These are phyloP conservation scores for Suhomyces sp. DNA, from an alignment of 805 yeast genomes.

Conservation along the genomic window DNA sequence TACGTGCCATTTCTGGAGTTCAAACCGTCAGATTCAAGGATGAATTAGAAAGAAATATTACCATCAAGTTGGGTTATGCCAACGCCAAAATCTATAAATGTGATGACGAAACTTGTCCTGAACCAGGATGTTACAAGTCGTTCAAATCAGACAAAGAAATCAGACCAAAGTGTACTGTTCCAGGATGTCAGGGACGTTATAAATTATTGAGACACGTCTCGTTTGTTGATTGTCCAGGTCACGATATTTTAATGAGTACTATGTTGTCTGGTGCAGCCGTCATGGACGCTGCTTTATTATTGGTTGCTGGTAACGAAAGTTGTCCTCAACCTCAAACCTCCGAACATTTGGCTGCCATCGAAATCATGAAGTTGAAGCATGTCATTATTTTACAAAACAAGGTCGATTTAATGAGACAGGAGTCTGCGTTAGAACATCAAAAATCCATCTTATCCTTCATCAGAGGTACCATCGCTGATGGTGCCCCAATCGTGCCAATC, in stretches of 20 bases:
- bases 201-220: slow-evolving; percentile 93
- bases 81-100: slow-evolving; percentile 97
- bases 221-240: slow-evolving; percentile 99
- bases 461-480: slow-evolving; percentile 98
- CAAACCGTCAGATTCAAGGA: slow-evolving; percentile 99
- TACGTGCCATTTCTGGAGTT: slow-evolving; percentile 95
- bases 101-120: slow-evolving; percentile 80
- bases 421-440: slow-evolving; percentile 92
- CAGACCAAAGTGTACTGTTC: slow-evolving; percentile 84
- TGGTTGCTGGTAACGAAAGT: slow-evolving; percentile 97
- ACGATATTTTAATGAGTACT: slow-evolving; percentile 99
- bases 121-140: slow-evolving; percentile 93
- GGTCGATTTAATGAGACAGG: slow-evolving; percentile 98
- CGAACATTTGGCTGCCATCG: slow-evolving; percentile 99
- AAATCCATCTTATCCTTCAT: slow-evolving; percentile 88
- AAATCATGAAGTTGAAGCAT: slow-evolving; percentile 97
- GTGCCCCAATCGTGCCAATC: slow-evolving; percentile 98
- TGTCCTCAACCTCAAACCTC: slow-evolving; percentile 99
- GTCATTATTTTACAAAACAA: slow-evolving; percentile 95
- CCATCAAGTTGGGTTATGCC: slow-evolving; percentile 97
- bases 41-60: slow-evolving; percentile 97
- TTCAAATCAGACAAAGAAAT: slow-evolving; percentile 95
- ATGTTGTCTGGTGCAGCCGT: slow-evolving; percentile 99
- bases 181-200: slow-evolving; percentile 88
- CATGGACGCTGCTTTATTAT: slow-evolving; percentile 97